phyloP scores from a whole-genome alignment of 2,329 filamentous ascomycete species.

The Clarireedia sp. region DNA sequence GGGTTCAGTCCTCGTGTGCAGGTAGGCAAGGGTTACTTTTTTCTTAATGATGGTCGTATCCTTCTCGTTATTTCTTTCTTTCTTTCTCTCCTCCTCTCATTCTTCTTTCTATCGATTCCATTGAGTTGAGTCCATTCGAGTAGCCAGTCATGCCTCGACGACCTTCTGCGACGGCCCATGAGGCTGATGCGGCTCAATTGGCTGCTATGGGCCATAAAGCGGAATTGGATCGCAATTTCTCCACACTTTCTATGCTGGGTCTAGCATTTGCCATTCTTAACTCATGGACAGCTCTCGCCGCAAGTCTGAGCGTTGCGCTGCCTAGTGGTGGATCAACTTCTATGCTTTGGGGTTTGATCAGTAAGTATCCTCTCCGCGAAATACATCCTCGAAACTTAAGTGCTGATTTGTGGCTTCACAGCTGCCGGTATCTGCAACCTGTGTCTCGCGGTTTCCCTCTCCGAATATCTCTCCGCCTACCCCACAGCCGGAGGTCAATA shows the following conservation, averaged over 20 bases:
- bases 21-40: background rate
- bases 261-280: conserved; percentile 52
- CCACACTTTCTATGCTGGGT: conserved; percentile 48
- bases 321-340: conserved; percentile 63
- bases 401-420: background rate
- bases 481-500: conserved; percentile 50
- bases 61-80: background rate
- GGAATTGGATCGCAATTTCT: conserved; percentile 49
- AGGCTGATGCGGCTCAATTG: conserved; percentile 34
- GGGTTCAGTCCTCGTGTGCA: background rate
- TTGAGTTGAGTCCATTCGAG: background rate
- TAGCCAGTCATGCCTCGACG: background rate
- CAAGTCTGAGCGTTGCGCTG: conserved; percentile 41
- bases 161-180: background rate
- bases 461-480: conserved; percentile 49
- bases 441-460: conserved; percentile 48
- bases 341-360: conserved; percentile 64
- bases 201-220: conserved; percentile 40
- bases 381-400: background rate
- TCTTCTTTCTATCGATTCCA: background rate
- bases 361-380: background rate
- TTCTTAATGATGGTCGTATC: background rate
- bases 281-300: conserved; percentile 48
- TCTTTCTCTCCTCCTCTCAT: background rate
- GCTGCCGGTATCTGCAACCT: conserved; percentile 45